Base-by-base conservation (phyloP, 2,329 filamentous ascomycete genomes). In the Fusarium sp. region DNA sequence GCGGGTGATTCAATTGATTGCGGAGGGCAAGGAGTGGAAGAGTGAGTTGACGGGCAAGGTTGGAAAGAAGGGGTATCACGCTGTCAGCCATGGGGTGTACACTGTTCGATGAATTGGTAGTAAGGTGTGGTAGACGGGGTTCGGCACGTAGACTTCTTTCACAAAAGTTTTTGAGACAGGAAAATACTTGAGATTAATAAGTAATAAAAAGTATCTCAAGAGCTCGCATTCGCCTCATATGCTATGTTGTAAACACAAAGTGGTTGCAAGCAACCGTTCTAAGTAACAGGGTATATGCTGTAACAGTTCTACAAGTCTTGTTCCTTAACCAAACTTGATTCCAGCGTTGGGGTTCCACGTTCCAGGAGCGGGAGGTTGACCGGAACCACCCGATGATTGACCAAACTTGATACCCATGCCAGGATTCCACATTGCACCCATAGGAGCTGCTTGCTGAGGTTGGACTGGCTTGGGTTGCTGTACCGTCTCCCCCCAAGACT, bases 341-440 rank as follows among this genome's bases (percentile, higher is more conserved):
- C 88, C 88, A 41, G 83, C 82, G 45, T 78, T 84, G 2, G 88
- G 86, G 70, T 90, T 88, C 89, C 89, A 91, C 2, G 84, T 86
- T 38, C 85, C 84, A 3, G 75, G 75, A 5, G 74, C 54, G 40
- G 69, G 70, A 62, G 68, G 68, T 58, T 74, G 72, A 20, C 72
- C 76, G 30, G 74, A 76, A 41, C 74, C 43, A 20, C 74, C 57
- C n/a, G 57, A 67, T 18, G 82, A 69, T 6, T 82, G 85, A 2
- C 88, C 88, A 79, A 97, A 97, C 61, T 90, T 90, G 74, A 97
- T 96, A 0, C 91, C 92, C 84, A 93, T 90, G 4, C 91, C 90
- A 1, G 94, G 93, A 58, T 88, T 90, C 94, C 94, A 97, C 78
- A 78, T 76, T 10, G 70, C 69, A 12, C 74, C 67, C 70, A 76